A percentile compares a stretch with the other conserved stretches of the same genome.
These are phyloP conservation scores for Vigna nakashimae DNA, from an alignment of 306 rosid species.

Conservation along the genomic window DNA sequence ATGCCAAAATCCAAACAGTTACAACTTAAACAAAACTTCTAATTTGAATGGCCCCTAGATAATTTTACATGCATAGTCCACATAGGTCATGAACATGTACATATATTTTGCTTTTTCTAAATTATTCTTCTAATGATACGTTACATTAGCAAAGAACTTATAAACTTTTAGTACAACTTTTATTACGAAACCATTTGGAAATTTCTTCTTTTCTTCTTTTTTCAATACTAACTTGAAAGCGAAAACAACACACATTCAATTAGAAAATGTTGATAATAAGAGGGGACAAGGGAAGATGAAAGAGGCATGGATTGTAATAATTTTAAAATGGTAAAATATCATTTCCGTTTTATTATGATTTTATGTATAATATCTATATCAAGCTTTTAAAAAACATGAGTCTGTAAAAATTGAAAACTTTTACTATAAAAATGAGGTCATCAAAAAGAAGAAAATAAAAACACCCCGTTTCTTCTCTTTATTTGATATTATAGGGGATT, in stretches of 20 bases:
- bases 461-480: not conserved
- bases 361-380: not conserved
- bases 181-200: not conserved
- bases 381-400: conserved; percentile 8
- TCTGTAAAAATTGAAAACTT: conserved; percentile 22
- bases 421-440: not conserved
- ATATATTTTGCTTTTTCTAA: not conserved
- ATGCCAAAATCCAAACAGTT: not conserved
- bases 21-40: not conserved
- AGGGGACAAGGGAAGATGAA: conserved; percentile 15
- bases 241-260: not conserved
- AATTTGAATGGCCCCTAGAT: not conserved
- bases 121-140: not conserved
- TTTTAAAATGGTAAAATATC: not conserved
- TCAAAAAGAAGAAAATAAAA: not conserved
- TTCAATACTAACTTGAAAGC: not conserved
- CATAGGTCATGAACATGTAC: not conserved
- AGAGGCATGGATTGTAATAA: conserved; percentile 16
- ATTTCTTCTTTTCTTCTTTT: not conserved
- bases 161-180: not conserved
- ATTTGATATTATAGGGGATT: not conserved
- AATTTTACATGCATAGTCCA: conserved; percentile 10
- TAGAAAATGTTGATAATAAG: not conserved
- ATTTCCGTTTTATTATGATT: not conserved
- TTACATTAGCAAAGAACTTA: not conserved